phyloP scores from a whole-genome alignment of 2,329 filamentous ascomycete genomes.

The Tolypocladium ovalisporum region DNA sequence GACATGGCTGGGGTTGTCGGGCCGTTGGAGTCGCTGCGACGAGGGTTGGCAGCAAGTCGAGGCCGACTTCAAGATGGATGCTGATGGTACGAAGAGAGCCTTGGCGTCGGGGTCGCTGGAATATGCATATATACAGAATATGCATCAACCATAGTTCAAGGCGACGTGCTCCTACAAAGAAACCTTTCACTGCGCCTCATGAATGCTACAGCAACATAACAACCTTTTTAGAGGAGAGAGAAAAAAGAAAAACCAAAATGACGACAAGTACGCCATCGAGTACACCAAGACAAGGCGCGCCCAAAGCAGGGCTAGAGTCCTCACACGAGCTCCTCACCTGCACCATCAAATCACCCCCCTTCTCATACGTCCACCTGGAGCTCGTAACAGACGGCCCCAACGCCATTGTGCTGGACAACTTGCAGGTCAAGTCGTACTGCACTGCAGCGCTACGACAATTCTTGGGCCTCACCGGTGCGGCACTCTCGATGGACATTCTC shows the following conservation, averaged over 20 bases:
- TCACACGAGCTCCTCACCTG: constrained; percentile 38
- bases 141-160: not conserved
- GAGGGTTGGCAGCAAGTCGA: not conserved
- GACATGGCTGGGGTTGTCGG: not conserved
- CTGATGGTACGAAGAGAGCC: not conserved
- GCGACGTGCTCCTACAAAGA: not conserved
- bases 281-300: constrained; percentile 10
- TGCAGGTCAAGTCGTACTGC: constrained; percentile 54
- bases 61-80: not conserved
- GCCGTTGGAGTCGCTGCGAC: not conserved
- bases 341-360: constrained; percentile 40
- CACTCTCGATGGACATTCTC: constrained; percentile 61
- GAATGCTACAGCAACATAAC: not conserved
- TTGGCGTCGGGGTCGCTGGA: no score
- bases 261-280: constrained; percentile 5
- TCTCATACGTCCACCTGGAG: constrained; percentile 46
- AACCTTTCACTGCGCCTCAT: not conserved
- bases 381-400: constrained; percentile 23
- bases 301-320: constrained; percentile 21
- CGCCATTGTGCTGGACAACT: constrained; percentile 37
- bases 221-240: not conserved
- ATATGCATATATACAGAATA: not conserved
- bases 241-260: not conserved
- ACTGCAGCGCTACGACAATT: constrained; percentile 55
- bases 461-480: constrained; percentile 56